These are phyloP conservation scores for Coniella lustricola DNA, from an alignment of 2,329 filamentous ascomycete genomes.

Conservation along the genomic window DNA sequence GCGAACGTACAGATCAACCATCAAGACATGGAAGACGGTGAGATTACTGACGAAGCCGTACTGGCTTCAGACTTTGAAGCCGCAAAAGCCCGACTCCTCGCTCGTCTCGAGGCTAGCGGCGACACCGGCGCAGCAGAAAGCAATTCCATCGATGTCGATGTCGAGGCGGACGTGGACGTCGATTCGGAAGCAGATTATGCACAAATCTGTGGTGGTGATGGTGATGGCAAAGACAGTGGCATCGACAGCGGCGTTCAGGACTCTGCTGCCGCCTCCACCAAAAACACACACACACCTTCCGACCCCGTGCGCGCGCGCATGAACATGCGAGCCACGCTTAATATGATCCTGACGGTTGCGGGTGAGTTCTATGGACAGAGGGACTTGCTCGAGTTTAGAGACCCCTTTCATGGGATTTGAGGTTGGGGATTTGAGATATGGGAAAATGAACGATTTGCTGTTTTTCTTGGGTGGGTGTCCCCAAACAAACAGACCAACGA, in stretches of 20 bases:
- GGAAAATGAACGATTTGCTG: no score
- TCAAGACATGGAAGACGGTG: conserved; percentile 30
- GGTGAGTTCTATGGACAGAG: conserved; percentile 87
- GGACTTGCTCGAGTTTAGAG: conserved; percentile 71
- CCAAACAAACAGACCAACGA: no score
- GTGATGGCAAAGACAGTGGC: no score
- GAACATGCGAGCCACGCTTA: conserved; percentile 65
- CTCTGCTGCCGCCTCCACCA: conserved; percentile 11
- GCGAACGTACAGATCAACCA: background rate
- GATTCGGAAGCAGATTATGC: no score
- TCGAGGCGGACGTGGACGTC: no score
- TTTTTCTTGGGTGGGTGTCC: no score
- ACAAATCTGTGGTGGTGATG: no score
- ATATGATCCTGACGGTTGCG: conserved; percentile 84
- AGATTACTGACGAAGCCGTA: conserved; percentile 28
- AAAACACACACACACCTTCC: conserved; percentile 24
- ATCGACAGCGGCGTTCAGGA: conserved; percentile 18
- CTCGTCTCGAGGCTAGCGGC: conserved; percentile 38
- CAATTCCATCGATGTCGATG: conserved; percentile 20
- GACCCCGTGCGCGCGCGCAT: conserved; percentile 31
- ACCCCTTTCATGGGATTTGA: conserved; percentile 47
- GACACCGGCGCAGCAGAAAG: conserved; percentile 9
- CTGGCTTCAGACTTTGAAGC: conserved; percentile 34
- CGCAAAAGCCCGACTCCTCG: conserved; percentile 42
- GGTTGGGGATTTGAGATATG: background rate